Evolutionary conservation across 1,284 basidiomycete genomes (phyloP).

Genomic region (Agroathelia rolfsii): DNA sequence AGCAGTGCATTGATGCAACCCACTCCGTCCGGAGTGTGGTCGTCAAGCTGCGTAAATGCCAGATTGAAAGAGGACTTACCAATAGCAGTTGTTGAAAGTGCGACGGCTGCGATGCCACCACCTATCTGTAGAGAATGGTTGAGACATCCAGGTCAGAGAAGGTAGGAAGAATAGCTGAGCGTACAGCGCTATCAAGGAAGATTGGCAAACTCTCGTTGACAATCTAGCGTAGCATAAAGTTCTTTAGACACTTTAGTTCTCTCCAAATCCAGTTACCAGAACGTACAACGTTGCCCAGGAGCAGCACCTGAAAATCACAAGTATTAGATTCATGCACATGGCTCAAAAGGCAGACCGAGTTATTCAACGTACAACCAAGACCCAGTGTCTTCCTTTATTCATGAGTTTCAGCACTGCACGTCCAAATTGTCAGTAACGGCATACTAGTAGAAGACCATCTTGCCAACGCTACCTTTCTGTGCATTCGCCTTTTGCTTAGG

Average conservation of each 20-base stretch:
- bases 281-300: slow-evolving; percentile 79
- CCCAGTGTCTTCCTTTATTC: slow-evolving; percentile 84
- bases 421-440: not conserved
- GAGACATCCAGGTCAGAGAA: slow-evolving; percentile 3
- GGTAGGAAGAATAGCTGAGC: slow-evolving; percentile 18
- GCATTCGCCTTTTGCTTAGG: slow-evolving; percentile 59
- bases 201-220: slow-evolving; percentile 92
- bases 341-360: not conserved
- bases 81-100: slow-evolving; percentile 77
- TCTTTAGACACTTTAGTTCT: not conserved
- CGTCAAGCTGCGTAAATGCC: not conserved
- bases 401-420: slow-evolving; percentile 65
- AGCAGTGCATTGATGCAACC: too few relatives aligned
- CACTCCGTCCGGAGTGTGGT: slow-evolving; percentile 4
- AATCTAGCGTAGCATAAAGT: slow-evolving; percentile 38
- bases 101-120: slow-evolving; percentile 77
- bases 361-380: slow-evolving; percentile 63
- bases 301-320: slow-evolving; percentile 45
- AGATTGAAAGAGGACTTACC: slow-evolving; percentile 32
- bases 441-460: not conserved
- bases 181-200: slow-evolving; percentile 81
- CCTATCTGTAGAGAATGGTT: slow-evolving; percentile 40
- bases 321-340: slow-evolving; percentile 6
- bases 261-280: slow-evolving; percentile 3
- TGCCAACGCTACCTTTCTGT: slow-evolving; percentile 41